phyloP scores from a whole-genome alignment of 2,329 filamentous ascomycete species.

The Trichoderma breve region DNA sequence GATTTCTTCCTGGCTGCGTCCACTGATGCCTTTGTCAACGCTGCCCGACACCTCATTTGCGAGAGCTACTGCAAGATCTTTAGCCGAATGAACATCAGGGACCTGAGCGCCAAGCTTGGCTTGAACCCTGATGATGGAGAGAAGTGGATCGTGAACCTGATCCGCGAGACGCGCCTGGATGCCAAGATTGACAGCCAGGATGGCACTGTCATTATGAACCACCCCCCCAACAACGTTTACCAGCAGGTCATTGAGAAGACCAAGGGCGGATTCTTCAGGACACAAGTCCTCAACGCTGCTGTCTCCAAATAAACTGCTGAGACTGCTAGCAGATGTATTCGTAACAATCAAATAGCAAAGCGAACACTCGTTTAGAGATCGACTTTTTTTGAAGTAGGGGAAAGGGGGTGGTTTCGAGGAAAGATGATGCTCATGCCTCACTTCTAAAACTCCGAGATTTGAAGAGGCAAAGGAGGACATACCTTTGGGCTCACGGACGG shows the following conservation, averaged over 20 bases:
- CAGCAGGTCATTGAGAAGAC: slow-evolving; percentile 99
- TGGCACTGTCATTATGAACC: slow-evolving; percentile 98
- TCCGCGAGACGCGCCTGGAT: slow-evolving; percentile 93
- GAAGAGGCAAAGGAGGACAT: background rate
- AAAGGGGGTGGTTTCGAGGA: background rate
- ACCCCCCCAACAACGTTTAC: slow-evolving; percentile 96
- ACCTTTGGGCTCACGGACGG: background rate
- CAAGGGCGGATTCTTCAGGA: slow-evolving; percentile 98
- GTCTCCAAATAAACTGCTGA: slow-evolving; percentile 50
- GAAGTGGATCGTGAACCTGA: slow-evolving; percentile 99
- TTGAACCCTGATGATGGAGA: slow-evolving; percentile 93
- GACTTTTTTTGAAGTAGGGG: background rate
- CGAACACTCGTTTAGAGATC: background rate
- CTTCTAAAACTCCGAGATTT: background rate
- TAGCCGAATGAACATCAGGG: slow-evolving; percentile 96
- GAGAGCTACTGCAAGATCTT: slow-evolving; percentile 99
- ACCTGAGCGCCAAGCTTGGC: slow-evolving; percentile 86
- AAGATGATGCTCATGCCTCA: background rate
- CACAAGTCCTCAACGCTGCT: slow-evolving; percentile 81
- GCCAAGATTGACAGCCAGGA: slow-evolving; percentile 99
- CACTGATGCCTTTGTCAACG: slow-evolving; percentile 87
- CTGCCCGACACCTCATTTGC: slow-evolving; percentile 92
- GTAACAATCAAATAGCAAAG: slow-evolving; percentile 15
- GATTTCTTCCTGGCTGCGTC: slow-evolving; percentile 94
- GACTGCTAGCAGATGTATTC: background rate